Conservation (phyloP, 2,329 filamentous ascomycete species). For the Phialophora chinensis region DNA sequence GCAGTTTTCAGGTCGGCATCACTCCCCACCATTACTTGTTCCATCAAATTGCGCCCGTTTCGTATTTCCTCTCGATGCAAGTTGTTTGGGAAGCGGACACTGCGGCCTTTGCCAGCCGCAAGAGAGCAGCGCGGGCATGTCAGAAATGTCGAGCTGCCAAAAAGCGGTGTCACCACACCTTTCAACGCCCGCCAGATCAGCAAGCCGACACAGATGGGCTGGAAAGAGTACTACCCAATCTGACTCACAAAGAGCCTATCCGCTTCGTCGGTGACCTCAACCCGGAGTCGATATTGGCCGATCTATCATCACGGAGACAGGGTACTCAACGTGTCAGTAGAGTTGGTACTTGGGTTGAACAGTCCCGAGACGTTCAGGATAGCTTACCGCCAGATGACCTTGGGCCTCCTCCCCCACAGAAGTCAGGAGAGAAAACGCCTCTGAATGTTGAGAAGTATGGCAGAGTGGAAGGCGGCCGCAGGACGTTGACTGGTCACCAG, state of each 20-base stretch:
- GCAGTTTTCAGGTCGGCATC: constrained; percentile 7
- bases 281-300: constrained; percentile 48
- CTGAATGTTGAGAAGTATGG: constrained; percentile 40
- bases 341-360: constrained; percentile 40
- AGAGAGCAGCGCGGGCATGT: constrained; percentile 39
- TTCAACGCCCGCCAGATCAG: constrained; percentile 37
- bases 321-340: constrained; percentile 35
- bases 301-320: constrained; percentile 33
- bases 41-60: not conserved
- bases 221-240: constrained; percentile 37
- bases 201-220: constrained; percentile 37
- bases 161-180: constrained; percentile 41
- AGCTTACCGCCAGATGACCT: constrained; percentile 29
- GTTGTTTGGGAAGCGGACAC: constrained; percentile 39
- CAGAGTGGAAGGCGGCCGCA: constrained; percentile 36
- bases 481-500: constrained; percentile 39
- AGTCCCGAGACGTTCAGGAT: constrained; percentile 30
- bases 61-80: constrained; percentile 29
- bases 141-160: constrained; percentile 38
- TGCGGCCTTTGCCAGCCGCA: constrained; percentile 39
- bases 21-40: constrained; percentile 6
- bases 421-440: constrained; percentile 37
- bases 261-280: constrained; percentile 51
- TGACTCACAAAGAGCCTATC: constrained; percentile 39
- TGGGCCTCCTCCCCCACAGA: constrained; percentile 18